Percentiles rank a stretch among this genome's conserved stretches.
These are phyloP conservation scores for Saccharomycopsis amapae DNA, from an alignment of 805 yeast genomes.

Conservation along the genomic window DNA sequence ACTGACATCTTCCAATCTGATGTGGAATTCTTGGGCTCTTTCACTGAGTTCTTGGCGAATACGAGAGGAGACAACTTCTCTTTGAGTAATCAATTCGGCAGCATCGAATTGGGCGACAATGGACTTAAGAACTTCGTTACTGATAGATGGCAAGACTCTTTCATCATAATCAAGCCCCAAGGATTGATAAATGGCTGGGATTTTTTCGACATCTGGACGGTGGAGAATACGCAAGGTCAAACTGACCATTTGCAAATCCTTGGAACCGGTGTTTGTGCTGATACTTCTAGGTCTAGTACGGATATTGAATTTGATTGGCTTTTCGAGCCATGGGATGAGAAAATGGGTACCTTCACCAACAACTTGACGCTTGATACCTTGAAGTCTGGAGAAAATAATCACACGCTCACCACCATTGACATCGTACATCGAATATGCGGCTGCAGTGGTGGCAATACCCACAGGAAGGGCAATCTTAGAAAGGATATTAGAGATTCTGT, in stretches of 20 bases:
- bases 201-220: slow-evolving; percentile 78
- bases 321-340: slow-evolving; percentile 91
- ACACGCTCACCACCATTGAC: slow-evolving; percentile 96
- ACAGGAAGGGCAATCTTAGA: slow-evolving; percentile 57
- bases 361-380: slow-evolving; percentile 83
- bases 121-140: slow-evolving; percentile 83
- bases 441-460: slow-evolving; percentile 61
- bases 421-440: slow-evolving; percentile 83
- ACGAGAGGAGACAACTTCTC: slow-evolving; percentile 87
- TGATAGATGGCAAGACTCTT: slow-evolving; percentile 86
- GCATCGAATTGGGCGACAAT: slow-evolving; percentile 94
- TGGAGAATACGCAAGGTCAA: slow-evolving; percentile 88
- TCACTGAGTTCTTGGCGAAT: slow-evolving; percentile 78
- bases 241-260: slow-evolving; percentile 93
- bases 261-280: slow-evolving; percentile 92
- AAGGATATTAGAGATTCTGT: slow-evolving; percentile 26
- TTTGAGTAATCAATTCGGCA: slow-evolving; percentile 92
- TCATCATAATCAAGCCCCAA: slow-evolving; percentile 94
- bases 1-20: slow-evolving; percentile 91
- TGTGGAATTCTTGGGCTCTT: slow-evolving; percentile 84
- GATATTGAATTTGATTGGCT: slow-evolving; percentile 84
- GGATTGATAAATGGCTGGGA: slow-evolving; percentile 85
- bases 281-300: slow-evolving; percentile 93
- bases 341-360: slow-evolving; percentile 97
- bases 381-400: slow-evolving; percentile 84